Evolutionary conservation across 2,329 filamentous ascomycete genomes (phyloP).

Genomic region (Arthroderma sp.): DNA sequence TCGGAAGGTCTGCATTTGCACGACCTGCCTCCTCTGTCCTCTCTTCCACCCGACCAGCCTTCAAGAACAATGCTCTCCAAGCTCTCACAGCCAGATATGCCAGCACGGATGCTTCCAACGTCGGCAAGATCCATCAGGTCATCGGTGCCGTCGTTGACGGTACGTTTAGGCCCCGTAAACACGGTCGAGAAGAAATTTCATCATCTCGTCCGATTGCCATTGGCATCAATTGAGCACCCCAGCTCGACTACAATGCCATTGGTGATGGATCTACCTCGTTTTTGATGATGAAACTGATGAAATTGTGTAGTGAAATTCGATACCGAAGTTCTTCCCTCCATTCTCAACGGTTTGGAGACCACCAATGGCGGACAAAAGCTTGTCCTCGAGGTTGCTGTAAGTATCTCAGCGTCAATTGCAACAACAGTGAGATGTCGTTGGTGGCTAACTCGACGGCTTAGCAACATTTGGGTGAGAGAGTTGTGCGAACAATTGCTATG

Average conservation of each 20-base stretch:
- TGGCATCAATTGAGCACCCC: constrained; percentile 5
- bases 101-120: constrained; percentile 43
- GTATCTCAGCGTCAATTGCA: constrained; percentile 43
- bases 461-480: constrained; percentile 99
- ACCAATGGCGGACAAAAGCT: constrained; percentile 89
- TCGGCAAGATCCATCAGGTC: constrained; percentile 64
- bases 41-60: constrained; percentile 43
- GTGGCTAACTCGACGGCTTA: constrained; percentile 30
- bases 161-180: constrained; percentile 40
- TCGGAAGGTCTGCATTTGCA: constrained; percentile 48
- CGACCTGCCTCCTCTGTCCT: constrained; percentile 43
- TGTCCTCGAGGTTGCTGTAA: constrained; percentile 90
- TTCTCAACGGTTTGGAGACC: constrained; percentile 93
- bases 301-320: constrained; percentile 79
- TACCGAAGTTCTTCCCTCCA: constrained; percentile 78
- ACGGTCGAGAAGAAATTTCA: constrained; percentile 32
- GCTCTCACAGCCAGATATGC: constrained; percentile 51
- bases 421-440: constrained; percentile 45
- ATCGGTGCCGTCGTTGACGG: constrained; percentile 99
- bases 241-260: neutral
- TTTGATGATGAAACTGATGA: constrained; percentile 17
- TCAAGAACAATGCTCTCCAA: constrained; percentile 47
- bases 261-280: neutral
- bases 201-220: constrained; percentile 7
- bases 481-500: constrained; percentile 99